A percentile compares a stretch with the other conserved stretches of the same genome.
phyloP scores from a whole-genome alignment of 2,329 filamentous ascomycete species.

The Botrytis elliptica region DNA sequence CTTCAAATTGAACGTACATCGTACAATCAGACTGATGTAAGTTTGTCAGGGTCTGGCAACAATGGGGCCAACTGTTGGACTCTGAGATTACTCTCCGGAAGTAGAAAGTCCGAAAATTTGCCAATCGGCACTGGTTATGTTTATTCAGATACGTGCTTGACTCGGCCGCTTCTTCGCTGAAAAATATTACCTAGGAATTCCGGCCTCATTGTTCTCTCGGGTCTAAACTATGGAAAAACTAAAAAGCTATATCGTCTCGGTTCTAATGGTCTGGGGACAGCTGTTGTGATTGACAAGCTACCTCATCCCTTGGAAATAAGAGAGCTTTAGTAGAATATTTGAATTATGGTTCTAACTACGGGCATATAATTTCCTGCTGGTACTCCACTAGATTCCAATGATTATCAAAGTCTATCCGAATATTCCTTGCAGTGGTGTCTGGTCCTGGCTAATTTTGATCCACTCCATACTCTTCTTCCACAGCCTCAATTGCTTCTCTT shows the following conservation, averaged over 20 bases:
- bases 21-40: not conserved
- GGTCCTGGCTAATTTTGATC: not conserved
- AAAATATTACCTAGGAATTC: not conserved
- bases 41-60: not conserved
- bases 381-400: not conserved
- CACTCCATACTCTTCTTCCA: conserved; percentile 5
- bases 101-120: not conserved
- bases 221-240: not conserved
- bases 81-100: not conserved
- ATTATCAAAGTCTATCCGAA: not conserved
- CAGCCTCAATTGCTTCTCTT: conserved; percentile 5
- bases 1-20: not conserved
- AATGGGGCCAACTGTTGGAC: not conserved
- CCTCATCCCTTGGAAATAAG: not conserved
- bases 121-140: not conserved
- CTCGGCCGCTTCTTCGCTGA: not conserved
- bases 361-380: not conserved
- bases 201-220: not conserved
- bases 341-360: not conserved
- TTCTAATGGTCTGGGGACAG: not conserved
- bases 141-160: not conserved
- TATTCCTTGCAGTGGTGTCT: not conserved
- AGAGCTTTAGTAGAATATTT: not conserved
- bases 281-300: not conserved
- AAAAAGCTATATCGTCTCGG: not conserved